Conservation (phyloP, 257 asterid species). For the Penstemon davidsonii region DNA sequence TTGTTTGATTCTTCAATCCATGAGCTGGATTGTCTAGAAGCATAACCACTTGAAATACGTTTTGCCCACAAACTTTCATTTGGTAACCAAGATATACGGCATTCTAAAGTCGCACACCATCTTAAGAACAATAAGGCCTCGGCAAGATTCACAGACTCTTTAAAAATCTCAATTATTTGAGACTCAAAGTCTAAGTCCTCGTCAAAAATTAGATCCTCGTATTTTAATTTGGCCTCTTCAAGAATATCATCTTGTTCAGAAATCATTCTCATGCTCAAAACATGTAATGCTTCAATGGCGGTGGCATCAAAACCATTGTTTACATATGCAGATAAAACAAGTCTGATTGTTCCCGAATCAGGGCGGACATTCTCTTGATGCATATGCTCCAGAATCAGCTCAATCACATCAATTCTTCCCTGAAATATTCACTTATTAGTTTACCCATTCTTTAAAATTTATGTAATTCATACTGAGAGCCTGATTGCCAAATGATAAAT, state of each 20-base stretch:
- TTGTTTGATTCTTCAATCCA: background rate
- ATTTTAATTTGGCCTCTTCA: conserved; percentile 46
- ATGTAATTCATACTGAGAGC: background rate
- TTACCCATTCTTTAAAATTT: background rate
- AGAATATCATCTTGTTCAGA: conserved; percentile 47
- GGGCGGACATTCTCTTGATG: conserved; percentile 70
- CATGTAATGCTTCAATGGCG: conserved; percentile 89
- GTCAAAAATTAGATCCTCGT: conserved; percentile 49
- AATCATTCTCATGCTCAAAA: conserved; percentile 79
- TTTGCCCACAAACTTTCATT: conserved; percentile 69
- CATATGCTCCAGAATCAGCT: conserved; percentile 70
- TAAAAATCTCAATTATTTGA: conserved; percentile 47
- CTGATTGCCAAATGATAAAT: background rate
- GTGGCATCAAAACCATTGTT: conserved; percentile 53
- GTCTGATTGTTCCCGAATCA: conserved; percentile 71
- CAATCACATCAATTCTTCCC: conserved; percentile 79
- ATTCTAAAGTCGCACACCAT: conserved; percentile 60
- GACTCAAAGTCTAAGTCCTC: conserved; percentile 54
- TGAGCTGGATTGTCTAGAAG: conserved; percentile 37
- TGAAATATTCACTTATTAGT: conserved; percentile 26
- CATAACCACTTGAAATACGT: conserved; percentile 49
- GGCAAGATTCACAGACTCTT: conserved; percentile 46
- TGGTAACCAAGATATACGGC: conserved; percentile 60
- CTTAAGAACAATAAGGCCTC: conserved; percentile 67
- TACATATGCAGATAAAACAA: conserved; percentile 66